Evolutionary conservation across 2,329 filamentous ascomycete species (phyloP).

Genomic region (Pseudocercospora crystallina): DNA sequence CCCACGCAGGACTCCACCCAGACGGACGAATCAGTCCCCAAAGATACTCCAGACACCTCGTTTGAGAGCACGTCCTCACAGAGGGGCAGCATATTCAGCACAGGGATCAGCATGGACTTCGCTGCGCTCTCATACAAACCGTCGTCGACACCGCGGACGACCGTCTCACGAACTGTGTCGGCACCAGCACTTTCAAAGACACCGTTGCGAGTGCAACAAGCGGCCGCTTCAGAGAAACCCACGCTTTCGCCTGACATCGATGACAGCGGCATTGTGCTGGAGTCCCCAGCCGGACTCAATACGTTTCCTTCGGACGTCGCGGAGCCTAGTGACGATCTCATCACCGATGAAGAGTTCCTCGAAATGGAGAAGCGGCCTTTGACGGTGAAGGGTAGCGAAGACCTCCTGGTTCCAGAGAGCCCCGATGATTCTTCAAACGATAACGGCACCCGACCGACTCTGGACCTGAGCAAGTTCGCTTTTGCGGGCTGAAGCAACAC

Average conservation of each 20-base stretch:
- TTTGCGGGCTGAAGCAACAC: constrained; percentile 27
- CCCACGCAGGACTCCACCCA: constrained; percentile 12
- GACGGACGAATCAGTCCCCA: constrained; percentile 10
- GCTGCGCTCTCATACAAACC: constrained; percentile 19
- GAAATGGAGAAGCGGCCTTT: constrained; percentile 28
- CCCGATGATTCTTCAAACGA: constrained; percentile 39
- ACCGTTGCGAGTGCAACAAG: background rate
- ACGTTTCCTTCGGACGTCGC: constrained; percentile 22
- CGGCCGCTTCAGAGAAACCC: background rate
- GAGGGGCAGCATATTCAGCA: constrained; percentile 25
- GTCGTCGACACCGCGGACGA: constrained; percentile 10
- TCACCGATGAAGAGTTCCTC: constrained; percentile 27
- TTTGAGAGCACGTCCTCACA: constrained; percentile 19
- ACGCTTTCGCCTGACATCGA: constrained; percentile 2
- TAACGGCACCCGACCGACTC: constrained; percentile 34
- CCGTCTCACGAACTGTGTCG: constrained; percentile 15
- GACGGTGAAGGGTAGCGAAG: constrained; percentile 46
- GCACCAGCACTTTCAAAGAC: constrained; percentile 10
- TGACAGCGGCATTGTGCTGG: constrained; percentile 16
- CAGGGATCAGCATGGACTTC: constrained; percentile 25
- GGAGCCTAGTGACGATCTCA: constrained; percentile 17
- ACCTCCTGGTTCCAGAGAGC: constrained; percentile 48
- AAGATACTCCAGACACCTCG: constrained; percentile 28
- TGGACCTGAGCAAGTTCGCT: constrained; percentile 43
- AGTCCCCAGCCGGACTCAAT: constrained; percentile 6